Base-by-base conservation (phyloP, 768 basidiomycete species). In the Lactarius hengduanensis region DNA sequence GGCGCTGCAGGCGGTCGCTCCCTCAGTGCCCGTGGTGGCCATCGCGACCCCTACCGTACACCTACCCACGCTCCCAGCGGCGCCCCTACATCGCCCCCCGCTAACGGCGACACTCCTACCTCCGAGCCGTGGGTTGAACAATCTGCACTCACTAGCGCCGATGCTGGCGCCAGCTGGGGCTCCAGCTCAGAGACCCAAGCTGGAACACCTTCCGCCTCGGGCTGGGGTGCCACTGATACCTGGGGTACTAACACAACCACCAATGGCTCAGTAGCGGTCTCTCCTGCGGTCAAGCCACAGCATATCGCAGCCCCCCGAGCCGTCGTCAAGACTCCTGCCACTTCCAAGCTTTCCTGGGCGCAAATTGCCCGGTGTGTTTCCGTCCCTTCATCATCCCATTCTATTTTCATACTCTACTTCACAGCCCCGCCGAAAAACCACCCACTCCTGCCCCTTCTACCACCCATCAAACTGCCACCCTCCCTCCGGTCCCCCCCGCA, bases 271-370 rank as follows among this genome's bases (percentile, higher is more conserved):
- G 62, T 73, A 22, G 45, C 73, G 11, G 47, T 73, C 13, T 69
- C 72, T 41, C 70, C 79, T 28, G 70, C 79, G 3, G 76, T 80
- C 57, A 77, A 77, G 32, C 74, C 76, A 6, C 72, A 67, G 59
- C 63, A 68, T 4, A 71, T 69, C 26, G 64, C 69, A 30, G 20
- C 71, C 15, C 34, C 72, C 18, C 75, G 73, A 66, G 63, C 70
- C n/a, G n/a, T 20, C 16, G 64, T 77, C 16, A 90, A 86, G 77
- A 80, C 84, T 13, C 89, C 90, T 53, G 85, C 88, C 34, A 89
- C 84, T 15, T 86, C 89, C 9, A 91, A 92, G 78, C 76, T 90
- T 66, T 92, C 92, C 41, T 94, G 91, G 91, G 92, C 92, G 9
- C 89, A 94, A 72, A 81, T 94, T 74, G 91, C 92, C 69, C 81